Base-by-base conservation (phyloP, 768 basidiomycete species). In the Vishniacozyma victoriae region DNA sequence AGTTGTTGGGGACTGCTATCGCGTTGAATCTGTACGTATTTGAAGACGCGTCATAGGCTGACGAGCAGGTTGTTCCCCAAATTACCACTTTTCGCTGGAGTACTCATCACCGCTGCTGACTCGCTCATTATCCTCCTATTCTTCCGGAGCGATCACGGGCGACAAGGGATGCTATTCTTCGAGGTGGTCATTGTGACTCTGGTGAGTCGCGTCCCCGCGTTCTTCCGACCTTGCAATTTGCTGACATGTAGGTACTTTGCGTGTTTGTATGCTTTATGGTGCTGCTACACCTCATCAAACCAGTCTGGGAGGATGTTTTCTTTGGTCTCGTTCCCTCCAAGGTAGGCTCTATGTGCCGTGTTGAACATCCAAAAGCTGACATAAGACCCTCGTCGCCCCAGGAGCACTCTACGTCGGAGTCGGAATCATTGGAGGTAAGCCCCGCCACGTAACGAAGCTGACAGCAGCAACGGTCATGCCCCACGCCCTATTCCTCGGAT, bases 401-500 rank as follows among this genome's bases (percentile, higher is more conserved):
- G 71, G 72, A n/a, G 74, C 73, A 1, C 54, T 71, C n/a, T 73
- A 72, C 52, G 45, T 70, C 49, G 57, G 62, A 3, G 64, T 69
- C 44, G 70, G 70, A 38, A 56, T 63, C 47, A 65, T 68, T 38
- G 68, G 68, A 46, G 61, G 64, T 66, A n/a, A 44, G 55, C 33
- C 14, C 22, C 41, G 36, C 41, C 14, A 24, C 11, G 11, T 24
- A 33, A 12, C 5, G 11, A 3, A 18, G 13, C 18, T 5, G 24
- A 14, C 86, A 1, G 84, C 85, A 24, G 87, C 88, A 1, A 95
- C 88, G 2, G 83, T 90, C 50, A 92, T 92, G 90, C 90, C 90
- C 0, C 90, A 92, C 69, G 84, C 84, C 50, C 76, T 95, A n/a
- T 90, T 86, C 75, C 76, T 95, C 14, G 91, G 90, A 4, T 88